A percentile compares a stretch with the other conserved stretches of the same genome.
Conservation (phyloP, 768 basidiomycete genomes). For the Nidularia sp. region DNA sequence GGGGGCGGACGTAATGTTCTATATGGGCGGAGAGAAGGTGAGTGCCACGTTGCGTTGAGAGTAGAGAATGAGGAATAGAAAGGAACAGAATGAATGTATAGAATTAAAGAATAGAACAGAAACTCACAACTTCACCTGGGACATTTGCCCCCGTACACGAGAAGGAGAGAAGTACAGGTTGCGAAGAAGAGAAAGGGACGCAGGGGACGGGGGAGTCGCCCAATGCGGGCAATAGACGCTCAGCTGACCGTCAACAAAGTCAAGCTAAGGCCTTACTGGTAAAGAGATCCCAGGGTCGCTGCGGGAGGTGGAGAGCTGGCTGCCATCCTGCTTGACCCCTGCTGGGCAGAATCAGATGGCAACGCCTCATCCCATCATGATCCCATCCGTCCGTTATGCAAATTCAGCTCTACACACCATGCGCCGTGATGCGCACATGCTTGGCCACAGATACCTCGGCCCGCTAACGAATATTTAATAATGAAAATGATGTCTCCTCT, state of each 20-base stretch:
- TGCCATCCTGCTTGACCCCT: no score
- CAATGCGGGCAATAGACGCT: background rate
- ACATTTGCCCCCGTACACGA: conserved; percentile 13
- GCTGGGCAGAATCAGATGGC: no score
- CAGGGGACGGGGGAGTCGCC: background rate
- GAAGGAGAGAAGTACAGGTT: background rate
- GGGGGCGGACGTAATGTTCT: conserved; percentile 85
- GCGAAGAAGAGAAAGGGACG: background rate
- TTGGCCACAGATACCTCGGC: no score
- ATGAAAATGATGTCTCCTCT: no score
- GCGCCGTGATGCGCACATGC: no score
- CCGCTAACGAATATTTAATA: no score
- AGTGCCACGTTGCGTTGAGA: background rate
- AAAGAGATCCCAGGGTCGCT: no score
- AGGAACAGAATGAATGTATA: conserved; percentile 2
- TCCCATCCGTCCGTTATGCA: no score
- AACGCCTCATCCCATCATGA: no score
- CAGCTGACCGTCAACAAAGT: background rate
- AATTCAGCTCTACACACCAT: no score
- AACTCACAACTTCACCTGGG: conserved; percentile 31
- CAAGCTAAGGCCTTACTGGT: no score
- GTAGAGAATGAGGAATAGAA: background rate
- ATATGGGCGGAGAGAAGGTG: background rate
- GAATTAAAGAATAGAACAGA: conserved; percentile 1
- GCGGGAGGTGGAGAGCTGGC: no score